Percentiles rank a stretch among this genome's conserved stretches.
Evolutionary conservation across 768 basidiomycete species (phyloP).

Genomic region (Neoboletus subvelutipes): DNA sequence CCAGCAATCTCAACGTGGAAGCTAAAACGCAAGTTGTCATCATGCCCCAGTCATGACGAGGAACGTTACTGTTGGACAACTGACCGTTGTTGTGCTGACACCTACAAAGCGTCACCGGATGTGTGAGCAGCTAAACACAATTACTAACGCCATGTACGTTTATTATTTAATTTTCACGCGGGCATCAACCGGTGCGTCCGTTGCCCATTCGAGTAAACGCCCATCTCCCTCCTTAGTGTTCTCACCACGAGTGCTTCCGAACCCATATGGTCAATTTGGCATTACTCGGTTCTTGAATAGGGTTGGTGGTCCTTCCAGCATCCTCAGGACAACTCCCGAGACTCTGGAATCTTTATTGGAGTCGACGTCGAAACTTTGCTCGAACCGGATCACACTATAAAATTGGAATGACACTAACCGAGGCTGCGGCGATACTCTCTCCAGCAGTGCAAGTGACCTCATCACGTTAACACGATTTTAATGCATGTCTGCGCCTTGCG

Average conservation of each 20-base stretch:
- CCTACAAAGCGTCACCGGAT: not conserved
- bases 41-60: not conserved
- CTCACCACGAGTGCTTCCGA: constrained; percentile 6
- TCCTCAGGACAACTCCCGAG: constrained; percentile 3
- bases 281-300: constrained; percentile 3
- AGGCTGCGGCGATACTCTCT: constrained; percentile 20
- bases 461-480: constrained; percentile 32
- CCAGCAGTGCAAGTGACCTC: constrained; percentile 27
- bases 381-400: constrained; percentile 9
- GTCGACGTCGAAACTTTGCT: constrained; percentile 2
- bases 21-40: not conserved
- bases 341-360: not conserved
- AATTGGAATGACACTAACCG: constrained; percentile 11
- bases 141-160: not conserved
- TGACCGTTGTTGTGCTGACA: not conserved
- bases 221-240: not conserved
- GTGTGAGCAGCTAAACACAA: constrained; percentile 3
- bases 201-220: constrained; percentile 8
- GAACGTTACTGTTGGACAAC: not conserved
- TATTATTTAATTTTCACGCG: constrained; percentile 2
- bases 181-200: constrained; percentile 1
- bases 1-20: not conserved
- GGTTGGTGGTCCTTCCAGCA: not conserved
- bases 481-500: constrained; percentile 29
- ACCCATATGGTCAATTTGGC: not conserved